phyloP scores from a whole-genome alignment of 139 green algal species.

The Pleodorina starrii region DNA sequence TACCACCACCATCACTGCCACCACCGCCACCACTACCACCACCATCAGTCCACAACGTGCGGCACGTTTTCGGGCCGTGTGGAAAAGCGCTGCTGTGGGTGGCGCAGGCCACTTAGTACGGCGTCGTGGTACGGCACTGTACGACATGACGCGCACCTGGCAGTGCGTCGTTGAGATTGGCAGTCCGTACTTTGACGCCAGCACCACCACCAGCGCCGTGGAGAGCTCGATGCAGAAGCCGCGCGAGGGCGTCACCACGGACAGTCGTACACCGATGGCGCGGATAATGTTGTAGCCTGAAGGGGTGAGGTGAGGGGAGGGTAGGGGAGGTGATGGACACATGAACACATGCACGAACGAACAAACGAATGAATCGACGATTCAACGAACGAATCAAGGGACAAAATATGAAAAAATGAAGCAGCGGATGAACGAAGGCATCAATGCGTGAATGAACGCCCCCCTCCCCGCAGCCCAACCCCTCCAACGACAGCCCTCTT shows the following conservation, averaged over 20 bases:
- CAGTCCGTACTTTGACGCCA: constrained; percentile 59
- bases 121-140: too few relatives aligned
- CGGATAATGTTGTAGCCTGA: constrained; percentile 68
- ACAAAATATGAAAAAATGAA: too few relatives aligned
- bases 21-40: too few relatives aligned
- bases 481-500: neutral
- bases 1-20: too few relatives aligned
- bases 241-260: constrained; percentile 63
- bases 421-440: too few relatives aligned
- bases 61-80: too few relatives aligned
- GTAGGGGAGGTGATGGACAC: neutral
- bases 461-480: neutral
- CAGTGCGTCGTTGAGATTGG: constrained; percentile 62
- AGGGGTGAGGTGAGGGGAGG: neutral
- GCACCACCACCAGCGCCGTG: constrained; percentile 63
- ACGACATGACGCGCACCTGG: constrained; percentile 27
- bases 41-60: too few relatives aligned
- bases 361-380: neutral
- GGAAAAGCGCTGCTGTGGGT: too few relatives aligned
- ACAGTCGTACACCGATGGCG: constrained; percentile 43
- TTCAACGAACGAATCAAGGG: too few relatives aligned
- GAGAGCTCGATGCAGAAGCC: constrained; percentile 75
- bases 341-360: neutral
- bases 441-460: too few relatives aligned
- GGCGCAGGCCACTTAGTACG: too few relatives aligned